phyloP scores from a whole-genome alignment of 192 early-diverging fungal species.

The Diversispora eburnea region DNA sequence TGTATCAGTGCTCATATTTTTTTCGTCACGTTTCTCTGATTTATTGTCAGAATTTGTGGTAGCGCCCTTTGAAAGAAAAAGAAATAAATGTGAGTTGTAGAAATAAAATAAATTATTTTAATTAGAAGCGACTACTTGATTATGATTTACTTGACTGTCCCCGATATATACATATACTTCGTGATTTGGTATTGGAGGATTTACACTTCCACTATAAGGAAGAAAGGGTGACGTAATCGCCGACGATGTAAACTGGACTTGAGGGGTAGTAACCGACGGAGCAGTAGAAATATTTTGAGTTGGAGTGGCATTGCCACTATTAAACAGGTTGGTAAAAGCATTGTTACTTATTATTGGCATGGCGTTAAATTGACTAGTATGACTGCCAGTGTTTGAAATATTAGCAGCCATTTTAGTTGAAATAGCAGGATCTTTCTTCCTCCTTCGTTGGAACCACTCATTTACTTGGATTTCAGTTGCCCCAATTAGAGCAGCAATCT shows the following conservation, averaged over 20 bases:
- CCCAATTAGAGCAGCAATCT: conserved; percentile 2
- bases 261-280: not conserved
- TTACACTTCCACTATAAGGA: conserved; percentile 6
- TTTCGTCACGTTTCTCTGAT: not conserved
- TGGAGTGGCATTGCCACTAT: not conserved
- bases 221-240: conserved; percentile 5
- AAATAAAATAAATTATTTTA: too few species aligned
- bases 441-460: conserved; percentile 20
- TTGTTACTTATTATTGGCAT: not conserved
- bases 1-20: not conserved
- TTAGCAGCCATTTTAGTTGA: not conserved
- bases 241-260: not conserved
- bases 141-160: not conserved
- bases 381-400: not conserved
- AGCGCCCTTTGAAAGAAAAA: not conserved
- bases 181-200: conserved; percentile 9
- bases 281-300: not conserved
- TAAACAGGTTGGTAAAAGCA: not conserved
- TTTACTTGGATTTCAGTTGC: conserved; percentile 7
- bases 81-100: not conserved
- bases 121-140: not conserved
- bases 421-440: conserved; percentile 11
- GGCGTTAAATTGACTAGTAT: not conserved
- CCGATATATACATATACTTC: conserved; percentile 18
- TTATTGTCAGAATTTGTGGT: not conserved